Evolutionary conservation across 331 rosid genomes (phyloP), one percentile per base, ranked within the genome.

Genomic region (Cydonia oblonga): DNA sequence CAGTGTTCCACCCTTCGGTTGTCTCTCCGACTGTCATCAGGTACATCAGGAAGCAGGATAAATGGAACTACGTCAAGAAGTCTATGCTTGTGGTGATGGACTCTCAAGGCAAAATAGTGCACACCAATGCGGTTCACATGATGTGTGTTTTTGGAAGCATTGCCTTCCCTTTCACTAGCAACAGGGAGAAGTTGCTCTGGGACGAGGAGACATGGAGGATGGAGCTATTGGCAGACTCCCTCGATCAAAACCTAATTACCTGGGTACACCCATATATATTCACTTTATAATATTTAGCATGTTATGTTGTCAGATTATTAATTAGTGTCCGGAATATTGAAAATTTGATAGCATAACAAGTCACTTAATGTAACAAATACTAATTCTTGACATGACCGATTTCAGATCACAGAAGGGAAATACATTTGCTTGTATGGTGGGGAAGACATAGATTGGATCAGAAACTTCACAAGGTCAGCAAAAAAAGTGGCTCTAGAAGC

Each of bases 361-460:
- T 25, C 20, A 25, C 1, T 59, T 8, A 18, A 18, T 62, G 7
- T 62, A 2, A 7, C 19, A 23, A 63, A 3, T 20, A n/a, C 23
- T 63, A 18, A 63, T 32, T 63, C 61, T 69, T 35, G 25, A 18
- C 9, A 40, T 26, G 3, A 5, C 46, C 1, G 6, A 42, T 66
- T 67, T 64, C 78, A 90, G 96, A 65, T 84, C 13, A 52, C 79
- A 19, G 81, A 86, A 7, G 87, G 82, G 16, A 88, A 69, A 63
- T 81, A 81, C 72, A 75, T 88, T 73, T 88, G 93, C 86, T 81
- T 90, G 42, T 90, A 81, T 13, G 96, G 96, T 42, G 92, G 93
- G 29, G 91, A 78, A 23, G 85, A 90, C 13, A 54, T 81, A 42
- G 80, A 80, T 2, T 90, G 96, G 96, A 84, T 87, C 60, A 32